Conservation (phyloP, 768 basidiomycete species). For the Leccinum olivaceopallidum region DNA sequence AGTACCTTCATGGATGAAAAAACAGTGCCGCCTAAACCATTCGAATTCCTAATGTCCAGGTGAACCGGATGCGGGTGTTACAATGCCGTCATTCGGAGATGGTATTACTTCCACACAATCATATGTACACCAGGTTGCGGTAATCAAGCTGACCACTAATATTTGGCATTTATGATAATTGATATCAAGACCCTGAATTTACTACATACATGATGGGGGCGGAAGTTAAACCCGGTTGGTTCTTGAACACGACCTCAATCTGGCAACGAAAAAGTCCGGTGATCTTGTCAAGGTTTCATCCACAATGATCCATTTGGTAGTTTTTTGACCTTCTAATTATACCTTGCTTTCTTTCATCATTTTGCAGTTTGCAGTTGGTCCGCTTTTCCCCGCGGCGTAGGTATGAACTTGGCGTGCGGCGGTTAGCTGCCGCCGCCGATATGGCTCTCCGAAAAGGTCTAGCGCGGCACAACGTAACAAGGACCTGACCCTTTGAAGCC, state of each 20-base stretch:
- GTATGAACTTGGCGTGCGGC: conserved; percentile 11
- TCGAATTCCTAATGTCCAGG: background rate
- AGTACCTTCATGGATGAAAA: background rate
- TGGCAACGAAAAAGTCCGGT: conserved; percentile 2
- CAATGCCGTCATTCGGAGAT: background rate
- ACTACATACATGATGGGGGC: conserved; percentile 7
- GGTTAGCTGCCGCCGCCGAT: background rate
- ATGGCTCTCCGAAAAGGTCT: conserved; percentile 10
- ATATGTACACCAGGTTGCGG: background rate
- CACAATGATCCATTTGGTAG: conserved; percentile 9
- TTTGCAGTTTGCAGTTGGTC: conserved; percentile 3
- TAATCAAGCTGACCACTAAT: conserved; percentile 1
- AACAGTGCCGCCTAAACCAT: background rate
- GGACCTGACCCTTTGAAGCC: conserved; percentile 23
- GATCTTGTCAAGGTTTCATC: conserved; percentile 4
- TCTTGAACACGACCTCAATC: conserved; percentile 7
- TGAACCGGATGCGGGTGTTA: background rate
- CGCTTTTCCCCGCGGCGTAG: conserved; percentile 26
- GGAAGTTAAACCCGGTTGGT: background rate
- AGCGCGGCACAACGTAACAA: conserved; percentile 26
- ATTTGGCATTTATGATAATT: conserved; percentile 6
- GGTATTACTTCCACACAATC: background rate
- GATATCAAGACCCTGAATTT: conserved; percentile 18
- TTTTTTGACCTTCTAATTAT: conserved; percentile 12
- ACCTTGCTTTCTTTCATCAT: conserved; percentile 1